Base-by-base conservation (phyloP, 768 basidiomycete species). In the Mycena haematopus region DNA sequence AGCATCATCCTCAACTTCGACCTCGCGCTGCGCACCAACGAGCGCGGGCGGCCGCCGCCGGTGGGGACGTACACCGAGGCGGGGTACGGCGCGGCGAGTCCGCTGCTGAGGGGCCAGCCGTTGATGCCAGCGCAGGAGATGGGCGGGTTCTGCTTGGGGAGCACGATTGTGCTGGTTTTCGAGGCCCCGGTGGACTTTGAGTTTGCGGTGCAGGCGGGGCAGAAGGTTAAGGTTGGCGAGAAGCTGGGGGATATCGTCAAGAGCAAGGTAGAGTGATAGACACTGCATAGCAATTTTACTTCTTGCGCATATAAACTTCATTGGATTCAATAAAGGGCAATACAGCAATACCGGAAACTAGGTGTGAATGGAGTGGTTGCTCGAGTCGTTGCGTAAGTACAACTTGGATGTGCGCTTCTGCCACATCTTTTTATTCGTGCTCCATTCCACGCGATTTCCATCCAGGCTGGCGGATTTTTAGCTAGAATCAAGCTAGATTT, bases 1-100 rank as follows among this genome's bases (percentile, higher is more conserved):
- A 92, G 90, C 65, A 99, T 99, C 77, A 90, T 90, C 67, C 84
- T 99, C 72, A 96, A 97, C 74, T 99, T 99, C 75, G 97, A 99
- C 74, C 82, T 90, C 72, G 91, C 90, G 74, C 84, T 99, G 14
- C 89, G 95, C 50, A 99, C 96, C 8, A 99, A 99, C 77, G 84
- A 91, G 45, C 88, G 91, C 44, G 84, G 87, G 1, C 80, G 82
- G 3, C 82, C 80, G 29, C 90, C 86, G 55, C 93, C 91, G 40
- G 81, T 90, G 0, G 96, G 95, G 29, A 92, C 94, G 1, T 97
- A 93, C 77, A 85, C 87, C 6, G 97, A 99, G 77, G 97, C 96
- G 0, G 89, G 93, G 15, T 99, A 99, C 75, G 85, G 88, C 2
- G 84, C 84, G 7, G 96, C 96, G 0, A 95, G 92, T 1, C 78